Conservation (phyloP, 2,329 filamentous ascomycete species). For the Malbranchea cinnamomea region DNA sequence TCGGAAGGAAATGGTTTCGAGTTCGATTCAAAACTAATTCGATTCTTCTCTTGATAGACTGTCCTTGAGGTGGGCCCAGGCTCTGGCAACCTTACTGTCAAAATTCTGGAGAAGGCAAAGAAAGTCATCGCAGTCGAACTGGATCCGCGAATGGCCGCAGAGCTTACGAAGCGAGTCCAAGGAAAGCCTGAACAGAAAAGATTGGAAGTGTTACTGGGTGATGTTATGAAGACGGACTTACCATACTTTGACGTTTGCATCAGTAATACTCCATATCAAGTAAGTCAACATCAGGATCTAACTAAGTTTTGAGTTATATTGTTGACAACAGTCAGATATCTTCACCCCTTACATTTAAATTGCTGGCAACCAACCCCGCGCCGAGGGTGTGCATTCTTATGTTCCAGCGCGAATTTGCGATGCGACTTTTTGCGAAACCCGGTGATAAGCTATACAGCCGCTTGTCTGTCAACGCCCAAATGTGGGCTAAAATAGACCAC, state of each 20-base stretch:
- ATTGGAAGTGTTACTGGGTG: constrained; percentile 76
- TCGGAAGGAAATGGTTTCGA: constrained; percentile 1
- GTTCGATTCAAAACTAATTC: constrained; percentile 4
- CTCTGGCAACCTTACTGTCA: constrained; percentile 75
- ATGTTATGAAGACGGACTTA: constrained; percentile 79
- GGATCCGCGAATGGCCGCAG: constrained; percentile 91
- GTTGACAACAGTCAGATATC: constrained; percentile 48
- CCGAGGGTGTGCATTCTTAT: constrained; percentile 80
- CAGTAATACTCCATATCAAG: constrained; percentile 58
- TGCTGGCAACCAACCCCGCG: constrained; percentile 66
- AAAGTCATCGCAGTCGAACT: constrained; percentile 77
- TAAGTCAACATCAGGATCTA: constrained; percentile 16
- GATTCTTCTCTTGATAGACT: constrained; percentile 30
- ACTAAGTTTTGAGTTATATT: constrained; percentile 1
- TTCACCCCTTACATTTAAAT: constrained; percentile 78
- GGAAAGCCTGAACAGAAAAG: constrained; percentile 72
- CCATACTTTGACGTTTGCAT: constrained; percentile 75
- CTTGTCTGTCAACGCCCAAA: constrained; percentile 85
- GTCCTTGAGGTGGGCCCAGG: constrained; percentile 89
- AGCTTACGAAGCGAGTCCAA: constrained; percentile 86
- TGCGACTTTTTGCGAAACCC: constrained; percentile 74
- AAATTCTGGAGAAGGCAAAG: constrained; percentile 77
- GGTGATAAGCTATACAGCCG: constrained; percentile 81
- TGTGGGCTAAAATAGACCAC: constrained; percentile 58
- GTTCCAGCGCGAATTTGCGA: constrained; percentile 91